phyloP scores from a whole-genome alignment of 2,329 filamentous ascomycete species.

The Nemania sp. region DNA sequence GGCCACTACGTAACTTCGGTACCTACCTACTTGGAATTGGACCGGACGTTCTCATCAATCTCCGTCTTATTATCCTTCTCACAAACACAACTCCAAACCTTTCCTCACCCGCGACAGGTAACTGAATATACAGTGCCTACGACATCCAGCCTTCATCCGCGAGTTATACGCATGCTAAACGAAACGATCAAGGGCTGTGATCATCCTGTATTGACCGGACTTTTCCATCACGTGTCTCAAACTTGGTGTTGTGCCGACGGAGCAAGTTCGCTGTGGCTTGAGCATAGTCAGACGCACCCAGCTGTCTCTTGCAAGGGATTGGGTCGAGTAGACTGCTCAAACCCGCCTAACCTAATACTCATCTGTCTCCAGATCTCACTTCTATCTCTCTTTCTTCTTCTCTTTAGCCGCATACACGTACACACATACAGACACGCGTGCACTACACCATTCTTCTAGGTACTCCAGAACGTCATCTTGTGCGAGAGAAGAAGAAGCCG shows the following conservation, averaged over 20 bases:
- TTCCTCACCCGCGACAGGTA: slow-evolving; percentile 15
- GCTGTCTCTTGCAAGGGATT: neutral
- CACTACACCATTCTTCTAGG: neutral
- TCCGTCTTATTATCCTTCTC: slow-evolving; percentile 4
- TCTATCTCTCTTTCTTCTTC: neutral
- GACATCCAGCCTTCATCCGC: too few relatives aligned
- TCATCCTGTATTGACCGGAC: neutral
- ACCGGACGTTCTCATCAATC: neutral
- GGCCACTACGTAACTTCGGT: slow-evolving; percentile 8
- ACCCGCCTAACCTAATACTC: neutral
- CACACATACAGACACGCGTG: neutral
- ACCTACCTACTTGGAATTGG: slow-evolving; percentile 4
- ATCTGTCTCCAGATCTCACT: neutral
- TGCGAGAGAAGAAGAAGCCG: too few relatives aligned
- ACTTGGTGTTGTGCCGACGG: neutral
- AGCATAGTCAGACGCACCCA: neutral
- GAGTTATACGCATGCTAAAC: too few relatives aligned
- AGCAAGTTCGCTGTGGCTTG: slow-evolving; percentile 1
- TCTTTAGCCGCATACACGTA: neutral
- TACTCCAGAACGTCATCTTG: neutral
- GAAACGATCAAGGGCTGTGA: neutral
- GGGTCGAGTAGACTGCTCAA: neutral
- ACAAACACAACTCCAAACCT: slow-evolving; percentile 7
- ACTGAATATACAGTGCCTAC: too few relatives aligned
- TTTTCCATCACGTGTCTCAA: neutral